Base-by-base conservation (phyloP, 805 yeast genomes). In the Spathaspora sp. region DNA sequence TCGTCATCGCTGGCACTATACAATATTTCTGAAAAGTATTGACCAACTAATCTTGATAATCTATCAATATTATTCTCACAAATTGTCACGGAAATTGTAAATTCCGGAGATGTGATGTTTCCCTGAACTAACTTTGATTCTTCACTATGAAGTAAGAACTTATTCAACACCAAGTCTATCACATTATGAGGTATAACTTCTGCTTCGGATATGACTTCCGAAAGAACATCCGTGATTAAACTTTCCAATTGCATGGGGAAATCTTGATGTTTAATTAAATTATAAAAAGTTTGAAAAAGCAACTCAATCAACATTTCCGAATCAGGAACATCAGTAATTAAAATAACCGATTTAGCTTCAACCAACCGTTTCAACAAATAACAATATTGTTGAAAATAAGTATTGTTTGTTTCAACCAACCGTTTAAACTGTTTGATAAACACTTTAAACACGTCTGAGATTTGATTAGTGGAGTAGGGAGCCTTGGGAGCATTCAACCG, bases 401-500 rank as follows among this genome's bases (percentile, higher is more conserved):
- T 81, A 54, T 81, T 80, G 17, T 82, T 83, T 8, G 70, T 71
- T 51, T 83, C 83, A 6, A 71, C 58, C 42, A 89, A 66, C 46
- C 74, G 76, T 50, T 75, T 75, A 56, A 92, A 80, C 62, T 87
- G 91, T 26, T 69, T 64, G 54, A 86, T 76, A 60, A 90, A 81
- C 7, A 88, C 73, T 56, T 77, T 80, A 70, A 91, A 89, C 17
- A 89, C 78, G 3, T 75, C 83, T 0, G 82, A 72, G 39, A 91
- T 72, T 57, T 86, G 85, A 1, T 70, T 55, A 20, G 83, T 82
- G 1, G 87, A 81, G 66, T 79, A 91, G 3, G 97, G 97, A 6
- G 97, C 96, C 63, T 91, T 89, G 0, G 97, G 97, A 0, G 96
- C 97, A 60, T 78, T 86, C 14, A 92, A 65, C 52, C 96, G 74